Evolutionary conservation across 2,329 filamentous ascomycete genomes (phyloP).

Genomic region (Botryotinia calthae): DNA sequence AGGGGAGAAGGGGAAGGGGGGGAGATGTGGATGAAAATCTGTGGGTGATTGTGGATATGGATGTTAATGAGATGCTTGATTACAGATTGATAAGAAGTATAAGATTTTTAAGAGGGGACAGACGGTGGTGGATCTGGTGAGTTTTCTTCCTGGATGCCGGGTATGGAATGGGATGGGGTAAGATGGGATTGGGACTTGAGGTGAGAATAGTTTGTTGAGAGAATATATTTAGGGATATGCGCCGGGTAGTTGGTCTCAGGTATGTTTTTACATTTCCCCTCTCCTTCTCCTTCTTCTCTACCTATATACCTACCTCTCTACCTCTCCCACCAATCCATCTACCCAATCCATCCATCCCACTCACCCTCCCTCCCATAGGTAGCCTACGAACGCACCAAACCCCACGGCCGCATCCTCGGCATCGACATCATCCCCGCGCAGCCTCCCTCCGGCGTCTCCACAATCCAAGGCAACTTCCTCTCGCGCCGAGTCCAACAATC

Average conservation of each 20-base stretch:
- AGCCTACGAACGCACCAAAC: constrained; percentile 73
- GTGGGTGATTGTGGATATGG: background rate
- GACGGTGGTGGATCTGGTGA: constrained; percentile 85
- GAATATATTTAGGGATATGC: constrained; percentile 63
- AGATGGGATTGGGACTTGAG: background rate
- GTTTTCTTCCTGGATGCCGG: constrained; percentile 28
- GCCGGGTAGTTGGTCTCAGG: constrained; percentile 70
- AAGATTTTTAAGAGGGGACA: constrained; percentile 75
- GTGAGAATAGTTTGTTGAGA: constrained; percentile 14
- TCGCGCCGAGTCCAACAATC: constrained; percentile 69
- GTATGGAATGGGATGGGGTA: background rate
- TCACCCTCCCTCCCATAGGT: constrained; percentile 54
- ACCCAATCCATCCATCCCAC: background rate
- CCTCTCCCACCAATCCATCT: background rate
- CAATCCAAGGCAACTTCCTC: constrained; percentile 93
- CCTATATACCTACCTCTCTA: background rate
- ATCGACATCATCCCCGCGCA: constrained; percentile 93
- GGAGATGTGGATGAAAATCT: no score
- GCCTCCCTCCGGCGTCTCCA: constrained; percentile 86
- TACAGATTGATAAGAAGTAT: constrained; percentile 77
- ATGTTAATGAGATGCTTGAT: background rate
- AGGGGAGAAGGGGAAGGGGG: no score
- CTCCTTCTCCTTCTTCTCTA: background rate
- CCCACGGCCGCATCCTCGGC: constrained; percentile 76
- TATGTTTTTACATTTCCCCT: constrained; percentile 35